Percentiles rank a stretch among this genome's conserved stretches.
Evolutionary conservation across 2,329 filamentous ascomycete species (phyloP).

Genomic region (Seiridium unicorne): DNA sequence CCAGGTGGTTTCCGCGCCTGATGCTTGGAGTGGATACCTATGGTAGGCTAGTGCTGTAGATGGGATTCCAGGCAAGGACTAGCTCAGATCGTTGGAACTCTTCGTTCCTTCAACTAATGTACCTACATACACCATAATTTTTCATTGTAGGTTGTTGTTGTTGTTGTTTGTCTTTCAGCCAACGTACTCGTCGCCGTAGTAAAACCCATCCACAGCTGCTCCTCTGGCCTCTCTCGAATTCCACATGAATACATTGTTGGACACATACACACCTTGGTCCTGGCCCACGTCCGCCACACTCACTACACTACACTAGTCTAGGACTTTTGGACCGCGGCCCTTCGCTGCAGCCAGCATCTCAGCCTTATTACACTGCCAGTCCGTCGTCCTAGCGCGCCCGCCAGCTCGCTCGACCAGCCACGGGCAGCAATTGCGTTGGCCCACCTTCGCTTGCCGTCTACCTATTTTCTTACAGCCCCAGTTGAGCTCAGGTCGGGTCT

Average conservation of each 20-base stretch:
- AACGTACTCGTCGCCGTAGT: too few species aligned
- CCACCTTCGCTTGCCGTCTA: neutral
- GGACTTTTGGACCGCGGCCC: neutral
- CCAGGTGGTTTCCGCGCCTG: too few species aligned
- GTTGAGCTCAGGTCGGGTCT: conserved; percentile 14
- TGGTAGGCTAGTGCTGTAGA: too few species aligned
- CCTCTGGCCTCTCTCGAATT: neutral
- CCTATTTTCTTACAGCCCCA: conserved; percentile 21
- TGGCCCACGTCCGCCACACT: neutral
- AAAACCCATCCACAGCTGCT: too few species aligned
- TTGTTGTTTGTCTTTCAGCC: too few species aligned
- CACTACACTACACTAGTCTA: neutral
- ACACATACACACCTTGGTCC: neutral
- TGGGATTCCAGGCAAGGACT: too few species aligned
- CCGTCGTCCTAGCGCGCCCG: conserved; percentile 11
- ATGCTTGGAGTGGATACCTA: too few species aligned
- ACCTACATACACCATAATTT: too few species aligned
- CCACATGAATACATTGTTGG: neutral
- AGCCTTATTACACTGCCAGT: conserved; percentile 8
- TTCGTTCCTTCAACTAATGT: too few species aligned
- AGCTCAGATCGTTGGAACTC: too few species aligned
- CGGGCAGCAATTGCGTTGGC: conserved; percentile 4
- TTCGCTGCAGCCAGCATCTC: neutral
- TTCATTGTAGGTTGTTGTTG: too few species aligned
- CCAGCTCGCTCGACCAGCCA: conserved; percentile 23